These are phyloP conservation scores for Citrus medica DNA, from an alignment of 345 rosid species.

Conservation along the genomic window DNA sequence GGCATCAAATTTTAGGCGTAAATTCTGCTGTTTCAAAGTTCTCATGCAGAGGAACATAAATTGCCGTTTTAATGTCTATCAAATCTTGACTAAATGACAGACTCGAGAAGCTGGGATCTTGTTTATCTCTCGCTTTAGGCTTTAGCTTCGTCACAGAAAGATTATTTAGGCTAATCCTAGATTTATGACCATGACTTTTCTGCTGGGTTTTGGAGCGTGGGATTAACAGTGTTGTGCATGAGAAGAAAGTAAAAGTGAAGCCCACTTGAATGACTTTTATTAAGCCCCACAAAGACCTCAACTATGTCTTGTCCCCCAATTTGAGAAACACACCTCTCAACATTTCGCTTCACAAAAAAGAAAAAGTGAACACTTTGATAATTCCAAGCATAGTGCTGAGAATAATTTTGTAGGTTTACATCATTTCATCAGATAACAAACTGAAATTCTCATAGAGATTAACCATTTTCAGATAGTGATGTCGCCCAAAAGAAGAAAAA, in stretches of 20 bases:
- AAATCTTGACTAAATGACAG: too few relatives aligned
- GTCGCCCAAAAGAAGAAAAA: slow-evolving; percentile 9
- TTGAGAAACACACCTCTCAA: slow-evolving; percentile 16
- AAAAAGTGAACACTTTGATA: background rate
- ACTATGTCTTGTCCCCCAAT: slow-evolving; percentile 35
- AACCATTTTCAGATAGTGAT: slow-evolving; percentile 1
- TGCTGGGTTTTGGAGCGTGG: background rate
- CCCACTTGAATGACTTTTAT: slow-evolving; percentile 19
- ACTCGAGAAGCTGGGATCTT: too few relatives aligned
- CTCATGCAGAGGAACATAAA: too few relatives aligned
- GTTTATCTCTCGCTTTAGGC: too few relatives aligned
- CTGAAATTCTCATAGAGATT: background rate
- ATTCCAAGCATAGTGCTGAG: slow-evolving; percentile 16
- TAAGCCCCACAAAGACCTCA: slow-evolving; percentile 21
- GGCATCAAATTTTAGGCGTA: too few relatives aligned
- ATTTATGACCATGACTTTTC: background rate
- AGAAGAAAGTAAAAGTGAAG: slow-evolving; percentile 7
- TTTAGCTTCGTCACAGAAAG: background rate
- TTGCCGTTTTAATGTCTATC: too few relatives aligned
- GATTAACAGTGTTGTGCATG: background rate
- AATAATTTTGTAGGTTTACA: slow-evolving; percentile 8
- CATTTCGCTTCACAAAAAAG: slow-evolving; percentile 13
- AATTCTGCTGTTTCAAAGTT: too few relatives aligned
- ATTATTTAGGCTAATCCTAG: background rate
- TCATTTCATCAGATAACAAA: slow-evolving; percentile 2